Evolutionary conservation across 2,329 filamentous ascomycete genomes (phyloP), one percentile per base, ranked within the genome.

Genomic region (Diplodia sapinea): DNA sequence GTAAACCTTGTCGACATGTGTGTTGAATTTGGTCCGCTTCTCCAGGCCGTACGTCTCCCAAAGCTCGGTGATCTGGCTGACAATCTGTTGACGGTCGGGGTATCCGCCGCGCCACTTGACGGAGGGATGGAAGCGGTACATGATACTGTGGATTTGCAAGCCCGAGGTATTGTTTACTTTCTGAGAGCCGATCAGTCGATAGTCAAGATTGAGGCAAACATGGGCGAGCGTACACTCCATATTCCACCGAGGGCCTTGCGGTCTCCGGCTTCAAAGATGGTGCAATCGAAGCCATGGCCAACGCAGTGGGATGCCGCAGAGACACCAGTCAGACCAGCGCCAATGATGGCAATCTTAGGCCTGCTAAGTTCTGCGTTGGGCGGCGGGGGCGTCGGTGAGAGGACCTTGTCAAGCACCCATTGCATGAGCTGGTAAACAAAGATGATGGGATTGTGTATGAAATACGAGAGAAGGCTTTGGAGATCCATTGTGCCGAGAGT

Each of bases 101-200:
- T 96, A 96, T n/a, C 91, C 91, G 36, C 84, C 82, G 40, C 86
- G 82, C 88, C 91, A 96, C 69, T 86, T 83, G 1, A 96, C 87
- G 0, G 90, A 91, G 0, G 93, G 93, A 71, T 94, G 91, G 76
- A 96, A 96, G 26, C 92, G 87, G 77, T 94, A 96, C 92, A 95
- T 95, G 68, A 94, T 78, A 23, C 89, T 92, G 76, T 96, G 91
- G 26, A 96, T 94, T 74, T 95, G 92, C 0, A 96, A 84, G 17
- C 91, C 88, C 0, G 91, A 94, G 0, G 91, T 94, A 63, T 91
- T 91, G 80, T 95, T 94, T 50, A 95, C 91, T 77, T 86, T 85
- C 88, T 92, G 68, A 7, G 3, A 1, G 23, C 17, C 12, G 13
- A 29, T 57, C 52, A 54, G 31, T 20, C 13, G 20, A 1, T 1